Conservation (phyloP, 192 early-diverging fungal genomes). For the Dissophora ornata region DNA sequence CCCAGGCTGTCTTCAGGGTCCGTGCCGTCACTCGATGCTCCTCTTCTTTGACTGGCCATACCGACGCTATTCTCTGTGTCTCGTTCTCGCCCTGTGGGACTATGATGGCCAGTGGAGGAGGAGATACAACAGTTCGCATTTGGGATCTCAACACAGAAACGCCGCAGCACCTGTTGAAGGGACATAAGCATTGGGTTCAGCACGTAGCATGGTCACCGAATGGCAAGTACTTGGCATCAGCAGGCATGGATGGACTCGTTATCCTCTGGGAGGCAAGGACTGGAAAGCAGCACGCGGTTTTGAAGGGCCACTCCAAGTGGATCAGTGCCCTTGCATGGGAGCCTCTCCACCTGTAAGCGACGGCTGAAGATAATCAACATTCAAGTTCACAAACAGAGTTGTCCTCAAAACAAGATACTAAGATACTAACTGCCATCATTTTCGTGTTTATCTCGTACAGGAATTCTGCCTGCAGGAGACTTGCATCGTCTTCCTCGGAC, state of each 20-base stretch:
- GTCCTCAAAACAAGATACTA: too few relatives aligned
- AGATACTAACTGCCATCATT: too few relatives aligned
- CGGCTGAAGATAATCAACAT: too few relatives aligned
- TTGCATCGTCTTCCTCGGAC: slow-evolving; percentile 95
- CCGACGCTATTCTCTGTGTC: slow-evolving; percentile 91
- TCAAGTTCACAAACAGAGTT: too few relatives aligned
- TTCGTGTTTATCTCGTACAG: slow-evolving; percentile 38
- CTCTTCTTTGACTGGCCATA: slow-evolving; percentile 87
- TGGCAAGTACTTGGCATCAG: slow-evolving; percentile 85
- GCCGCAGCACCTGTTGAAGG: slow-evolving; percentile 70
- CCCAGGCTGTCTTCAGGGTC: slow-evolving; percentile 96
- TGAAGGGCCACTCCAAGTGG: slow-evolving; percentile 89
- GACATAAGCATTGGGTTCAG: slow-evolving; percentile 95
- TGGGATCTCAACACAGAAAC: slow-evolving; percentile 99
- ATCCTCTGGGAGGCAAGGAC: slow-evolving; percentile 89
- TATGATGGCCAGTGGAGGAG: slow-evolving; percentile 93
- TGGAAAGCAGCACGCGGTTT: slow-evolving; percentile 73
- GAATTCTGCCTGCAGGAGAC: slow-evolving; percentile 79
- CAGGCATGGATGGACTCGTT: slow-evolving; percentile 94
- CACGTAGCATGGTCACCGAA: slow-evolving; percentile 94
- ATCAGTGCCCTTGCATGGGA: slow-evolving; percentile 96
- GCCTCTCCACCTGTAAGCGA: slow-evolving; percentile 82
- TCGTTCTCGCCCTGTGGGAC: slow-evolving; percentile 91
- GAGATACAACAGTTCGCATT: slow-evolving; percentile 93
- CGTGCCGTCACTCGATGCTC: slow-evolving; percentile 94